Evolutionary conservation across 2,329 filamentous ascomycete genomes (phyloP), one percentile per base, ranked within the genome.

Genomic region (Trichophyton benhamiae): DNA sequence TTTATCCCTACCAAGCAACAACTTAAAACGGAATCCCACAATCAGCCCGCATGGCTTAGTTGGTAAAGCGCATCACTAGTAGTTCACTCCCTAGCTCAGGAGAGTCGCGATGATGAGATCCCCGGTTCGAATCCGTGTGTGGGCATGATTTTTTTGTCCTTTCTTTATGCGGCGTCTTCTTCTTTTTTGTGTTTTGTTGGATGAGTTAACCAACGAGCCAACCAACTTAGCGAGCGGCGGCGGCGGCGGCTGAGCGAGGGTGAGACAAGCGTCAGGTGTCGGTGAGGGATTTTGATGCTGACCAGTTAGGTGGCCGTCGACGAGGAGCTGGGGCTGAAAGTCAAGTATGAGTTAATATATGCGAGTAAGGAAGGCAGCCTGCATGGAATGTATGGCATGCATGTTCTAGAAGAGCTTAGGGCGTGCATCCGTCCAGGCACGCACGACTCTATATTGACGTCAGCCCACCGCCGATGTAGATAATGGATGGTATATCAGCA

Each of bases 31-130:
- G 13, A n/a, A 15, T 6, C 41, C 41, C 41, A 44, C 41, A 44
- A 53, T 9, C 48, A 58, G 60, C 63, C 58, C 60, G 49, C 60
- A 65, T 65, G 62, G 63, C 63, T 63, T 53, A 65, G 62, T 65
- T 61, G 63, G 63, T 65, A 65, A 57, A 62, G 63, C 63, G 63
- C 63, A 62, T 65, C 62, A 65, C 62, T 65, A 65, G 63, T 62
- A 65, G 15, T 15, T 44, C n/a, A 15, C 41, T 6, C 5, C 11
- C 7, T 8, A 2, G 3, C 33, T 2, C 8, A 36, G 33, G 33
- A 36, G 33, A 36, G 33, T 36, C n/a, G 41, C 41, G 41, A 65
- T 65, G 62, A 65, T 62, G 63, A 65, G 63, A 57, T 63, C 62
- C 62, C 61, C 62, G 58, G 63, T 65, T 65, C 63, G 63, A 65